Conservation (phyloP, 2,329 filamentous ascomycete species). For the Exophiala oligosperma region DNA sequence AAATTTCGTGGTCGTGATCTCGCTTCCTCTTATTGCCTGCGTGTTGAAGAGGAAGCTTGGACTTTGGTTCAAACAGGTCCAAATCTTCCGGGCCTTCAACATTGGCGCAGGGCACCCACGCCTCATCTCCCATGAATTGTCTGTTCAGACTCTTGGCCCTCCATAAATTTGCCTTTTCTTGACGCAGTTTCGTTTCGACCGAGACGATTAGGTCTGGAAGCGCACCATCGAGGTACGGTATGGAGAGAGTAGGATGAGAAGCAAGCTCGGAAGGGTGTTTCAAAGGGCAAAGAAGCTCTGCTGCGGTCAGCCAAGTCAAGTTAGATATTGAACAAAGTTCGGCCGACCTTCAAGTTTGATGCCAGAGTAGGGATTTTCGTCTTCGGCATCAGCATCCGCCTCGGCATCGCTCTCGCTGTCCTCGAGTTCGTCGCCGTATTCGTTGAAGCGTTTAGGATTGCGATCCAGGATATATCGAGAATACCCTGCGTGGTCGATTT, state of each 20-base stretch:
- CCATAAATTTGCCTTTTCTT: conserved; percentile 57
- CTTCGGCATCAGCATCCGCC: conserved; percentile 57
- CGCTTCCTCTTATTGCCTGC: conserved; percentile 24
- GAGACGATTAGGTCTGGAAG: conserved; percentile 58
- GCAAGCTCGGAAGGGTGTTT: conserved; percentile 62
- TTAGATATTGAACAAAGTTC: background rate
- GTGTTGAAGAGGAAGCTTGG: conserved; percentile 7
- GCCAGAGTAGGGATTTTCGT: conserved; percentile 62
- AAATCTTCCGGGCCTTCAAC: conserved; percentile 54
- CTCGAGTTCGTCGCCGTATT: conserved; percentile 63
- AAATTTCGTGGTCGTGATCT: conserved; percentile 8
- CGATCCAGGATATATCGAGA: conserved; percentile 58
- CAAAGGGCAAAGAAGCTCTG: conserved; percentile 61
- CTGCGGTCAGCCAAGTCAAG: background rate
- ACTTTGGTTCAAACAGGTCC: conserved; percentile 46
- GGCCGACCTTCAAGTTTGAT: conserved; percentile 57
- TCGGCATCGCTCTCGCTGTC: conserved; percentile 59
- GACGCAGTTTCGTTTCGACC: conserved; percentile 57
- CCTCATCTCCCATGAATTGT: conserved; percentile 60
- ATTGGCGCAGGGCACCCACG: conserved; percentile 58
- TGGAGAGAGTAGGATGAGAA: conserved; percentile 58
- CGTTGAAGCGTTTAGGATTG: conserved; percentile 62
- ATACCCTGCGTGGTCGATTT: conserved; percentile 63
- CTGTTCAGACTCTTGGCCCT: conserved; percentile 59
- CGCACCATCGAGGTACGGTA: conserved; percentile 59